Conservation (phyloP, 805 yeast genomes). For the Saccharomyces mikatae region DNA sequence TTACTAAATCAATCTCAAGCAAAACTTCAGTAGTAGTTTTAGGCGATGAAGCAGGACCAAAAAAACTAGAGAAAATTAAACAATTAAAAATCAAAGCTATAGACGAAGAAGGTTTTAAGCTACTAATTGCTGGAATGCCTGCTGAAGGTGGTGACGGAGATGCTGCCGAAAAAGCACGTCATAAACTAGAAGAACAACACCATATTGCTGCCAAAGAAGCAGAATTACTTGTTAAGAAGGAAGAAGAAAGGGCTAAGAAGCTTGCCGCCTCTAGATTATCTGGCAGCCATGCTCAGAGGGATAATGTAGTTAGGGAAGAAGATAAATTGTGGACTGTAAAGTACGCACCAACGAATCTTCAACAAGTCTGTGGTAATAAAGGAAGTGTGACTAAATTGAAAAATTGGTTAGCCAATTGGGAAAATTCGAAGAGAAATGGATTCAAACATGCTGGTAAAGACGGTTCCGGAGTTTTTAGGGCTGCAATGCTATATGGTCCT, state of each 20-base stretch:
- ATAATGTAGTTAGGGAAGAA: conserved; percentile 25
- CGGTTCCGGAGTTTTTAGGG: conserved; percentile 64
- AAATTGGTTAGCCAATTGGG: conserved; percentile 78
- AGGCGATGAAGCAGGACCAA: conserved; percentile 95
- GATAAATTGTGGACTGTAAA: conserved; percentile 86
- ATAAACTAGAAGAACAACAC: conserved; percentile 64
- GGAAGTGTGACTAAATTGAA: conserved; percentile 57
- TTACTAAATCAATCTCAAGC: conserved; percentile 75
- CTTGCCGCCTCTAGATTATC: conserved; percentile 21
- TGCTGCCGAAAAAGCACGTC: conserved; percentile 63
- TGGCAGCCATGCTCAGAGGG: conserved; percentile 17
- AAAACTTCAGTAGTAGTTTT: conserved; percentile 83
- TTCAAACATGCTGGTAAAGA: conserved; percentile 54
- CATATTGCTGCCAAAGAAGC: conserved; percentile 46
- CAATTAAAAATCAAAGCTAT: conserved; percentile 70
- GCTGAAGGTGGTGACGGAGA: conserved; percentile 85
- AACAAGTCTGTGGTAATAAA: conserved; percentile 88
- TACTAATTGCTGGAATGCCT: conserved; percentile 72
- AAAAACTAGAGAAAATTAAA: conserved; percentile 77
- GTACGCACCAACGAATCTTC: conserved; percentile 73
- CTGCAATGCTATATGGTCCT: conserved; percentile 80
- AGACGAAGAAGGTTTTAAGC: conserved; percentile 77
- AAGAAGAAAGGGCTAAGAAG: conserved; percentile 30
- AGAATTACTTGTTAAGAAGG: conserved; percentile 38
- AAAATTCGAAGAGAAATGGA: conserved; percentile 42